Evolutionary conservation across 2,329 filamentous ascomycete species (phyloP).

Genomic region (Venturia effusa): DNA sequence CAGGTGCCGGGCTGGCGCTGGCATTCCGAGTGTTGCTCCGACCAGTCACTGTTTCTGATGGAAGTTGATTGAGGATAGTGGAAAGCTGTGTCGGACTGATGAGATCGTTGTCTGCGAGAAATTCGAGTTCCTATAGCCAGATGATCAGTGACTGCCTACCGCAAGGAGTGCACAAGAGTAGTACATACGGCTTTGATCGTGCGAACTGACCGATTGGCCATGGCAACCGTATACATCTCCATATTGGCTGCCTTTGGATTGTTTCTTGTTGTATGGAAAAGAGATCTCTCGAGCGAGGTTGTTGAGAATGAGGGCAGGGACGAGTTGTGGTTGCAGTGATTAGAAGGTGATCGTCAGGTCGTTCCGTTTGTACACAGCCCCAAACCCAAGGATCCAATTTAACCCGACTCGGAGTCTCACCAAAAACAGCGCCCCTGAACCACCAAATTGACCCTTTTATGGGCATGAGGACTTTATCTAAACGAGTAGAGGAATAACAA

Average conservation of each 20-base stretch:
- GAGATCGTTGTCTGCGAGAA: slow-evolving; percentile 70
- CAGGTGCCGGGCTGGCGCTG: slow-evolving; percentile 19
- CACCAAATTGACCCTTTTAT: background rate
- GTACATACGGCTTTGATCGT: slow-evolving; percentile 69
- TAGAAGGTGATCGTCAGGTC: background rate
- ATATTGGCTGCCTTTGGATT: background rate
- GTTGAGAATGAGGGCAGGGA: background rate
- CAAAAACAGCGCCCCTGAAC: background rate
- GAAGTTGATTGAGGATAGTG: slow-evolving; percentile 63
- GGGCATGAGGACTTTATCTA: background rate
- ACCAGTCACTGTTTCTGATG: slow-evolving; percentile 49
- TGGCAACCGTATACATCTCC: slow-evolving; percentile 41
- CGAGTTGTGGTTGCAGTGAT: background rate
- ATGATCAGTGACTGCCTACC: slow-evolving; percentile 11
- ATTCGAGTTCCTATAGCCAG: slow-evolving; percentile 67
- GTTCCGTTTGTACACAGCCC: background rate
- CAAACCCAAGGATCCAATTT: background rate
- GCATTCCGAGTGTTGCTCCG: slow-evolving; percentile 21
- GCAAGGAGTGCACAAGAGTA: slow-evolving; percentile 7
- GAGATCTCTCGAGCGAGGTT: background rate
- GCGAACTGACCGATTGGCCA: slow-evolving; percentile 75
- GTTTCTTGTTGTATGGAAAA: background rate
- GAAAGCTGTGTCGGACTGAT: slow-evolving; percentile 68
- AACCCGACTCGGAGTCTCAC: background rate
- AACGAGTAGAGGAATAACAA: no score